Conservation (phyloP, 331 rosid species). For the Stylosanthes scabra region DNA sequence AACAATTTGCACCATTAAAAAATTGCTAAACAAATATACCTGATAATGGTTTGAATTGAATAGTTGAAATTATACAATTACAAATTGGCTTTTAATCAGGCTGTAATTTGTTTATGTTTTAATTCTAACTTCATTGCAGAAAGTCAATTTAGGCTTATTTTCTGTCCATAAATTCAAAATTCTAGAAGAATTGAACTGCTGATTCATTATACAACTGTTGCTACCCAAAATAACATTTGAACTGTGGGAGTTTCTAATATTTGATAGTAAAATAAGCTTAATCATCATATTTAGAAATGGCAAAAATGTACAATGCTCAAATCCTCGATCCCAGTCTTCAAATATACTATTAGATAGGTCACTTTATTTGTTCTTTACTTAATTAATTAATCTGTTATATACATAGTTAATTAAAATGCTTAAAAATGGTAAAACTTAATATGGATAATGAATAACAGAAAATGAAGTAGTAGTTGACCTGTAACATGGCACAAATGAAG, state of each 20-base stretch:
- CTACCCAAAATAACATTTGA: not conserved
- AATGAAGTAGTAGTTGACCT: constrained; percentile 14
- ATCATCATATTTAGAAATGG: too few species aligned
- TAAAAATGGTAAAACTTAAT: not conserved
- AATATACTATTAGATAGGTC: too few species aligned
- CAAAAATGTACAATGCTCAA: too few species aligned
- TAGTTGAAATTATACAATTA: not conserved
- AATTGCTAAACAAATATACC: too few species aligned
- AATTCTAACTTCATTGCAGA: not conserved
- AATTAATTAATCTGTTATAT: too few species aligned
- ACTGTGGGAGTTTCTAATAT: not conserved
- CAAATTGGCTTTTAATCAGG: not conserved
- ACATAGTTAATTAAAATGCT: not conserved
- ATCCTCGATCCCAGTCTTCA: too few species aligned
- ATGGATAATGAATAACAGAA: not conserved
- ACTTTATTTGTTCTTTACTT: too few species aligned
- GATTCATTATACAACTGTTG: not conserved
- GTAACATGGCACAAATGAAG: not conserved
- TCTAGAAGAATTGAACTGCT: not conserved
- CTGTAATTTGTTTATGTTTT: not conserved
- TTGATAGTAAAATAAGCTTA: too few species aligned
- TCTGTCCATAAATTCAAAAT: not conserved
- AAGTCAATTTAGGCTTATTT: not conserved
- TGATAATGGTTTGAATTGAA: not conserved
- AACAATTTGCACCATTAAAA: not conserved